phyloP scores from a whole-genome alignment of 257 asterid genomes.

The Capsicum chinense region DNA sequence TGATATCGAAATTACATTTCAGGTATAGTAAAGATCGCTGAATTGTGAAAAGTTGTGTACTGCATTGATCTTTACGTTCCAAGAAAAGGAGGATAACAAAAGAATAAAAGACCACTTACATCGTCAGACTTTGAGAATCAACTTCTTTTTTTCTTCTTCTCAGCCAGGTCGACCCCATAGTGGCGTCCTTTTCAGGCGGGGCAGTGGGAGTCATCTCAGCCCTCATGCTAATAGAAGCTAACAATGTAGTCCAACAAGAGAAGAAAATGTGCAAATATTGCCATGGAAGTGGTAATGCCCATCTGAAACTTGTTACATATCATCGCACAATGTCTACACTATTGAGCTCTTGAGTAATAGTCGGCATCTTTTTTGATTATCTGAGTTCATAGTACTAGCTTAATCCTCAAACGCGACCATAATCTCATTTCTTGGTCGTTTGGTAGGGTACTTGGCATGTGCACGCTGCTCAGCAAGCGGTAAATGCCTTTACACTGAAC shows the following conservation, averaged over 20 bases:
- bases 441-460: slow-evolving; percentile 85
- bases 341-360: background rate
- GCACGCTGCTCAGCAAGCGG: slow-evolving; percentile 90
- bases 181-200: slow-evolving; percentile 97
- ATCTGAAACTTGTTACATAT: background rate
- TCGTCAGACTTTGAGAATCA: background rate
- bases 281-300: slow-evolving; percentile 75
- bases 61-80: background rate
- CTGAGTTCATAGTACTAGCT: slow-evolving; percentile 22
- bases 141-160: slow-evolving; percentile 32
- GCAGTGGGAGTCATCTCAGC: slow-evolving; percentile 95
- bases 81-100: background rate
- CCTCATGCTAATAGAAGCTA: slow-evolving; percentile 78
- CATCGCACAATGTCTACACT: background rate
- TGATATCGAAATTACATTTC: slow-evolving; percentile 26
- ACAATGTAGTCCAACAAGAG: slow-evolving; percentile 89
- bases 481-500: slow-evolving; percentile 67
- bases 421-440: slow-evolving; percentile 16
- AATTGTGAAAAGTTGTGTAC: background rate
- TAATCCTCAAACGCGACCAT: background rate
- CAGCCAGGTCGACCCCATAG: slow-evolving; percentile 97
- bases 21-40: background rate
- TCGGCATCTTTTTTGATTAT: background rate
- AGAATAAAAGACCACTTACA: background rate
- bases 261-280: slow-evolving; percentile 92